Percentiles rank a stretch among this genome's conserved stretches.
Evolutionary conservation across 805 yeast species (phyloP).

Genomic region (Ogataea pignaliae): DNA sequence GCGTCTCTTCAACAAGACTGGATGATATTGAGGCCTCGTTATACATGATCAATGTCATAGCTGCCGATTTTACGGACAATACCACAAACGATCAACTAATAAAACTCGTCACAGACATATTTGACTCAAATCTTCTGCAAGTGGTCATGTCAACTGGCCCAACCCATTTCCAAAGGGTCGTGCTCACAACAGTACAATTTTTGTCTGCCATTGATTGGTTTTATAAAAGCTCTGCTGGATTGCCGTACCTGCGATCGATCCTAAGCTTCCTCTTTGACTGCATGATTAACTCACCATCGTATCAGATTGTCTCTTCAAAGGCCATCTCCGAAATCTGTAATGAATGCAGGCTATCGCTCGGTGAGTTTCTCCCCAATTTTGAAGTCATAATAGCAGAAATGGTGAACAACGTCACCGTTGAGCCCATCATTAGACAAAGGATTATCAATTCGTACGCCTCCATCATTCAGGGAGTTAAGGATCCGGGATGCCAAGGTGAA

Average conservation of each 20-base stretch:
- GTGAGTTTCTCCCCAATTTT: constrained; percentile 41
- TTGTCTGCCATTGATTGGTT: constrained; percentile 59
- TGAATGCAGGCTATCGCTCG: constrained; percentile 42
- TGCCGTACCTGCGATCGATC: constrained; percentile 41
- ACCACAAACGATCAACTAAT: constrained; percentile 24
- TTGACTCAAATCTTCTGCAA: constrained; percentile 28
- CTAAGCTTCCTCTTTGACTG: constrained; percentile 43
- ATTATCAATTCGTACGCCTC: constrained; percentile 60
- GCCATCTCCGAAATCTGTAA: constrained; percentile 59
- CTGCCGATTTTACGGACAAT: constrained; percentile 44
- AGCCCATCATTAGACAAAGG: constrained; percentile 49
- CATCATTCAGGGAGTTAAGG: constrained; percentile 49
- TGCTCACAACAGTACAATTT: constrained; percentile 50
- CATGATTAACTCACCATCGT: constrained; percentile 24
- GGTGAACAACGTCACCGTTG: constrained; percentile 37
- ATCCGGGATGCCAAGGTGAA: constrained; percentile 41
- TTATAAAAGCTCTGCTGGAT: constrained; percentile 45
- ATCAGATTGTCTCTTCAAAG: constrained; percentile 41
- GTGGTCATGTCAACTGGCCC: constrained; percentile 11
- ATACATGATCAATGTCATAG: constrained; percentile 51
- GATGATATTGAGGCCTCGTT: constrained; percentile 57
- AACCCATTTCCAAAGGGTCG: constrained; percentile 24
- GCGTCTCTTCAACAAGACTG: constrained; percentile 23
- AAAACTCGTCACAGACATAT: constrained; percentile 19
- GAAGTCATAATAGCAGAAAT: constrained; percentile 44